Evolutionary conservation across 2,329 filamentous ascomycete genomes (phyloP).

Genomic region (Venturia oleaginea): DNA sequence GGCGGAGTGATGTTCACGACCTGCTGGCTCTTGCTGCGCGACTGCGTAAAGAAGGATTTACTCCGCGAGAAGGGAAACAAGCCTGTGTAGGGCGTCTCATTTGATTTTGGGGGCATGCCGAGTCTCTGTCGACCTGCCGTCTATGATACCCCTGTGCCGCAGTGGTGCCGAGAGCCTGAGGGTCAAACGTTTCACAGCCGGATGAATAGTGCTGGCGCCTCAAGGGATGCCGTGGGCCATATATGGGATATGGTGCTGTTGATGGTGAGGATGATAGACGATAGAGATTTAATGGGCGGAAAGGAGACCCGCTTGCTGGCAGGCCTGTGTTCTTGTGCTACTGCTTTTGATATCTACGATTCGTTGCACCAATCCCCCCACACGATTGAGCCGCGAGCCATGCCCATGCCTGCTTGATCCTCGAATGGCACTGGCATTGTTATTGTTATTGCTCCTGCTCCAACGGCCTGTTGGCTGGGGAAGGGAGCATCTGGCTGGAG

Average conservation of each 20-base stretch:
- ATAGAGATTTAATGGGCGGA: background rate
- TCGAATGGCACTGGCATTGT: no score
- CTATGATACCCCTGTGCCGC: no score
- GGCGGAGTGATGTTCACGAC: constrained; percentile 5
- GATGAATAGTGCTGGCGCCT: background rate
- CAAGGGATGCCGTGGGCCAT: background rate
- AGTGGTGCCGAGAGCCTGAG: background rate
- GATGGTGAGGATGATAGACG: no score
- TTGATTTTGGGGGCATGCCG: background rate
- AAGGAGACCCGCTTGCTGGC: background rate
- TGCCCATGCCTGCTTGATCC: no score
- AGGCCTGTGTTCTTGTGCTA: background rate
- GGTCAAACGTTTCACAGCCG: background rate
- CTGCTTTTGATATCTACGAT: background rate
- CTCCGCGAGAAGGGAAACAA: background rate
- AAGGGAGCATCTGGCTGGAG: no score
- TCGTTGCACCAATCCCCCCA: background rate
- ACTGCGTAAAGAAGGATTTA: background rate
- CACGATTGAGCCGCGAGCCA: no score
- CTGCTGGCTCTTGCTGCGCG: background rate
- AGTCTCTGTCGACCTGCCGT: background rate
- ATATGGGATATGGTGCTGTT: background rate
- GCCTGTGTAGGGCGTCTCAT: background rate
- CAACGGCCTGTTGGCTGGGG: no score
- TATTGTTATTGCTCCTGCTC: no score